phyloP scores from a whole-genome alignment of 2,329 filamentous ascomycete genomes.

The Colletotrichum lini region DNA sequence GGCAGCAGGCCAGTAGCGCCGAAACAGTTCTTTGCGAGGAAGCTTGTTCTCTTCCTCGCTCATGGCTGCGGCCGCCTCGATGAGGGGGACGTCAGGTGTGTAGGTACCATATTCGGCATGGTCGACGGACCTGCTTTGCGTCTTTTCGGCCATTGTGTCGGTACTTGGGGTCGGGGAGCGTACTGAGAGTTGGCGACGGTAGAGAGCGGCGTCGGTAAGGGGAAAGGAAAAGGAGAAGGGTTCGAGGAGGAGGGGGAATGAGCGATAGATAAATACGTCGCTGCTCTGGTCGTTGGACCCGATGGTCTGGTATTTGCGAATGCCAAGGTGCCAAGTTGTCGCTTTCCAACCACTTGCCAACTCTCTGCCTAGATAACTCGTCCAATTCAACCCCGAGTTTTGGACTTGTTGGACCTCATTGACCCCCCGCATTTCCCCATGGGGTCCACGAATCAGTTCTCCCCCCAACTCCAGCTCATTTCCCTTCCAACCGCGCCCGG shows the following conservation, averaged over 20 bases:
- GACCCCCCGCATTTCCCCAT: slow-evolving; percentile 22
- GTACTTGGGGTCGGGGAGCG: too few relatives aligned
- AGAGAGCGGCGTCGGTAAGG: not conserved
- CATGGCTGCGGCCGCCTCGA: slow-evolving; percentile 51
- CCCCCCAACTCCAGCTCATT: not conserved
- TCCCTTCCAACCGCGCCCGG: not conserved
- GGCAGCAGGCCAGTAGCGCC: slow-evolving; percentile 49
- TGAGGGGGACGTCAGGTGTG: slow-evolving; percentile 48
- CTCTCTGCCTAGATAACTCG: slow-evolving; percentile 5
- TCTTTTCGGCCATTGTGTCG: slow-evolving; percentile 21
- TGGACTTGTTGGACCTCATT: not conserved
- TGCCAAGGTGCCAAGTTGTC: slow-evolving; percentile 30
- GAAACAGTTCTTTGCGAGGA: slow-evolving; percentile 51
- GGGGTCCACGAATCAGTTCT: slow-evolving; percentile 19
- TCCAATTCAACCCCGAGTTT: slow-evolving; percentile 4
- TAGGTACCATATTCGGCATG: slow-evolving; percentile 47
- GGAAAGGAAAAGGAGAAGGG: not conserved
- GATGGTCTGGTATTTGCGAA: slow-evolving; percentile 17
- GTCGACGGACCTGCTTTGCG: slow-evolving; percentile 32
- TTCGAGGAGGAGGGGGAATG: not conserved
- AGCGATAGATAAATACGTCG: not conserved
- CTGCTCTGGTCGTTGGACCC: not conserved
- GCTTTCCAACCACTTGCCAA: slow-evolving; percentile 1
- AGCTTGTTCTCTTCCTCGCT: slow-evolving; percentile 49
- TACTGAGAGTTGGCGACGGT: not conserved